Percentiles rank a stretch among this genome's conserved stretches.
Conservation (phyloP, 1,284 basidiomycete genomes). For the Cryptococcus sp. region DNA sequence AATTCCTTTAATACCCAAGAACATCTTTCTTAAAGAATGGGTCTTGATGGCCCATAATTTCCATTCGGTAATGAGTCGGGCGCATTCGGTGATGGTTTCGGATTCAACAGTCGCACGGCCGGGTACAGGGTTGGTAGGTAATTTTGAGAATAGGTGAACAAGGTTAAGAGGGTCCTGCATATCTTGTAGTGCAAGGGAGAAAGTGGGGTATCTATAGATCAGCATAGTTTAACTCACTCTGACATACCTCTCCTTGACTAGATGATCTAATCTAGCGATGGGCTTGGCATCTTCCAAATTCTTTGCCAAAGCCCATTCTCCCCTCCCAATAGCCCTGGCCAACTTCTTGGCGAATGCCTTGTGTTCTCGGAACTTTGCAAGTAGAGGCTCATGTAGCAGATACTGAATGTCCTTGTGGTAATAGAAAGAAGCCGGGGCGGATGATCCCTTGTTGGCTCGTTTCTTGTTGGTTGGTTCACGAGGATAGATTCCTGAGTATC, state of each 20-base stretch:
- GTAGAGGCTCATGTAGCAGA: constrained; percentile 92
- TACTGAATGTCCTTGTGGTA: constrained; percentile 98
- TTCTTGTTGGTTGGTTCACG: constrained; percentile 90
- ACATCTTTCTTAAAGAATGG: constrained; percentile 78
- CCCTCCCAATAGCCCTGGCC: constrained; percentile 83
- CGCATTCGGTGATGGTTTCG: constrained; percentile 84
- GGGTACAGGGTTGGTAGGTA: constrained; percentile 69
- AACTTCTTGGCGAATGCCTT: constrained; percentile 99
- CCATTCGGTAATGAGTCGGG: constrained; percentile 85
- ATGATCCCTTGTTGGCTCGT: constrained; percentile 95
- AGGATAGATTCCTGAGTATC: constrained; percentile 80
- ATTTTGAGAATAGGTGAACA: constrained; percentile 83
- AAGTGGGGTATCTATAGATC: constrained; percentile 80
- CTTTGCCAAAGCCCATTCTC: constrained; percentile 94
- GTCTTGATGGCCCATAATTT: constrained; percentile 81
- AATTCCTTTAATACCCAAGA: constrained; percentile 96
- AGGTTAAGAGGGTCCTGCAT: constrained; percentile 97
- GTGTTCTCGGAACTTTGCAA: constrained; percentile 94
- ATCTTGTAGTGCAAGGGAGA: constrained; percentile 91
- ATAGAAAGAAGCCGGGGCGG: constrained; percentile 96
- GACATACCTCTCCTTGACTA: constrained; percentile 90
- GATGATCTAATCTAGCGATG: constrained; percentile 84
- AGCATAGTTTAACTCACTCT: neutral
- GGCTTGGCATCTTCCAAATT: constrained; percentile 90
- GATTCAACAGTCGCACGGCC: constrained; percentile 64